Base-by-base conservation (phyloP, 352 stramenopile species). In the Stramenopiles sp. region DNA sequence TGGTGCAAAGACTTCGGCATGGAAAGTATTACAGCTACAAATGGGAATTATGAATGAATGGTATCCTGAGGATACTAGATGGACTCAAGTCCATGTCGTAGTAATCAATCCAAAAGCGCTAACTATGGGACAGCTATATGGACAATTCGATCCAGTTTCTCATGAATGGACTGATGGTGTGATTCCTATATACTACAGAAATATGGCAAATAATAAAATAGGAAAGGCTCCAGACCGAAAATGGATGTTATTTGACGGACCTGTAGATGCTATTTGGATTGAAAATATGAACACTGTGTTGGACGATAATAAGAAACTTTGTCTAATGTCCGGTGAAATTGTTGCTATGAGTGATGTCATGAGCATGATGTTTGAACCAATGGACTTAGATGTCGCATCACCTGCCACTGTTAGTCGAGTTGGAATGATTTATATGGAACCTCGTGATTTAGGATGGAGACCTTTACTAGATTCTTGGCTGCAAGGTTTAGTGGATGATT, bases 281-380 rank as follows among this genome's bases (percentile, higher is more conserved):
- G 73, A 89, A 48, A 89, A 86, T 52, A 87, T 89, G 73, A 89
- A 89, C 56, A 88, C 73, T 0, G 73, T 89, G 24, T 58, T 89
- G 8, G 73, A 86, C 36, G 72, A 88, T 45, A 88, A 88, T 57
- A 87, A 89, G 49, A 84, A 87, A 44, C 51, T 91, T 0, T 89
- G 71, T 40, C 50, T 91, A 0, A 83, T 79, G 37, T 79, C 60
- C 41, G 74, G 75, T 1, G 74, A 91, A 52, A 86, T 85, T 51
- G 56, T 90, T 26, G 71, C 83, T 43, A 90, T 91, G 70, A 79
- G 63, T 2, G 61, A 71, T 36, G 60, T 79, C 28, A 91, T 91
- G 75, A 84, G 71, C 3, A 87, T 91, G 75, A 84, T 91, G 68
- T 91, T 91, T 37, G 75, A 91, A 48, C 68, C 81, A 15, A 72